Evolutionary conservation across 768 basidiomycete species (phyloP).

Genomic region (Agaricus blazei): DNA sequence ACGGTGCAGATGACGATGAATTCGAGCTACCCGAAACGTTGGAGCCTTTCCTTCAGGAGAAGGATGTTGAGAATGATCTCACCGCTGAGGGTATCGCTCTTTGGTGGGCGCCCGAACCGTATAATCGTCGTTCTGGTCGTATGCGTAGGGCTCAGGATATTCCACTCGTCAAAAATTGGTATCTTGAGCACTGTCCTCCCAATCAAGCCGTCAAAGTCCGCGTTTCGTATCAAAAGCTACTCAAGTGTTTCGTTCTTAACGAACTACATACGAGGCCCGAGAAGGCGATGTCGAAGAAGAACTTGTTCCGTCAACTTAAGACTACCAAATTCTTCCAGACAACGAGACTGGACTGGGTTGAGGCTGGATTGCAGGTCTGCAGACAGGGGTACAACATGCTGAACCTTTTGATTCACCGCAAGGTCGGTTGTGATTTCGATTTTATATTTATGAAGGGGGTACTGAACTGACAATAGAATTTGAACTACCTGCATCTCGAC

Average conservation of each 20-base stretch:
- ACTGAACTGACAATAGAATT: constrained; percentile 44
- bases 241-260: constrained; percentile 95
- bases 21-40: constrained; percentile 80
- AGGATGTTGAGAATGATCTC: constrained; percentile 79
- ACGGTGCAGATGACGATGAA: constrained; percentile 78
- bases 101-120: constrained; percentile 99
- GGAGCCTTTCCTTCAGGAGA: constrained; percentile 75
- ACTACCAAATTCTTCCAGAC: constrained; percentile 99
- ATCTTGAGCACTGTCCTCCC: constrained; percentile 96
- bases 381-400: constrained; percentile 99
- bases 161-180: constrained; percentile 97
- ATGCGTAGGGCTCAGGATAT: constrained; percentile 95
- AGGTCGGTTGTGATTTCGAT: constrained; percentile 41
- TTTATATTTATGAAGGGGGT: background rate
- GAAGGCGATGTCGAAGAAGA: constrained; percentile 98
- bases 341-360: constrained; percentile 97
- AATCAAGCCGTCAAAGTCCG: constrained; percentile 96
- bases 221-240: constrained; percentile 97
- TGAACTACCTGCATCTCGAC: constrained; percentile 92
- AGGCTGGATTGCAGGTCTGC: constrained; percentile 97
- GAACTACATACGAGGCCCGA: constrained; percentile 85
- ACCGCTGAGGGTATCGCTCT: constrained; percentile 96
- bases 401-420: constrained; percentile 97
- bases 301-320: constrained; percentile 91
- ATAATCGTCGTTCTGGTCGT: constrained; percentile 85